Conservation (phyloP, 257 asterid species). For the Striga asiatica region DNA sequence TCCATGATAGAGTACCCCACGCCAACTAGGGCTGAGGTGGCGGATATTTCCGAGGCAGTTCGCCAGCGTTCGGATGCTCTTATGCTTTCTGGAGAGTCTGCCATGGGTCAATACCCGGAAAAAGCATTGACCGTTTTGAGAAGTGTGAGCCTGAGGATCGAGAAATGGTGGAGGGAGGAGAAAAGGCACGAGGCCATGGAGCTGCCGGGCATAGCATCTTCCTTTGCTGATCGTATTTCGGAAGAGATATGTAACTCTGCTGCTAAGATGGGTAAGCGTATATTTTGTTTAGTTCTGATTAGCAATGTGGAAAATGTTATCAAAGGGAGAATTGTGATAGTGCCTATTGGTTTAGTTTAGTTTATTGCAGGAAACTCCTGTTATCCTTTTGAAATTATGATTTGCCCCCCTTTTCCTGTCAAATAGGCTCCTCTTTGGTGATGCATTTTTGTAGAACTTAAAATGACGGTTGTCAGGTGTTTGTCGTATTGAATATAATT, state of each 20-base stretch:
- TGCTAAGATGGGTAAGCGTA: constrained; percentile 84
- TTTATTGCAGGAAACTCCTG: too few relatives aligned
- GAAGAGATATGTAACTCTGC: constrained; percentile 94
- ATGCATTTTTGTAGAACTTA: not conserved
- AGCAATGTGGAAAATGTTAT: not conserved
- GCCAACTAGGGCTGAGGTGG: constrained; percentile 94
- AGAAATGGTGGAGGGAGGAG: constrained; percentile 88
- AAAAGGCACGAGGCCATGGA: constrained; percentile 56
- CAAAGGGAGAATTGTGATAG: not conserved
- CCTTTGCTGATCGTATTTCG: constrained; percentile 60
- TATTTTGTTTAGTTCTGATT: not conserved
- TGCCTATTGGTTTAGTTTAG: too few relatives aligned
- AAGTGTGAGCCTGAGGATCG: constrained; percentile 82
- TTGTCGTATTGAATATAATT: too few relatives aligned
- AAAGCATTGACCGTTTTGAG: constrained; percentile 78
- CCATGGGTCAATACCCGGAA: constrained; percentile 90
- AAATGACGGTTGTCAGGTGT: not conserved
- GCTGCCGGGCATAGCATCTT: constrained; percentile 61
- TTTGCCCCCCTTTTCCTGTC: not conserved
- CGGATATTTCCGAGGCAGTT: constrained; percentile 92
- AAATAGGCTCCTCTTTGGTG: not conserved
- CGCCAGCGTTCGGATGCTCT: constrained; percentile 79
- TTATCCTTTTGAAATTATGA: not conserved
- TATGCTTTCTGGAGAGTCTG: constrained; percentile 96
- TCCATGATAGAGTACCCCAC: constrained; percentile 94